Base-by-base conservation (phyloP, 2,329 filamentous ascomycete genomes). In the Aspergillus awamori region DNA sequence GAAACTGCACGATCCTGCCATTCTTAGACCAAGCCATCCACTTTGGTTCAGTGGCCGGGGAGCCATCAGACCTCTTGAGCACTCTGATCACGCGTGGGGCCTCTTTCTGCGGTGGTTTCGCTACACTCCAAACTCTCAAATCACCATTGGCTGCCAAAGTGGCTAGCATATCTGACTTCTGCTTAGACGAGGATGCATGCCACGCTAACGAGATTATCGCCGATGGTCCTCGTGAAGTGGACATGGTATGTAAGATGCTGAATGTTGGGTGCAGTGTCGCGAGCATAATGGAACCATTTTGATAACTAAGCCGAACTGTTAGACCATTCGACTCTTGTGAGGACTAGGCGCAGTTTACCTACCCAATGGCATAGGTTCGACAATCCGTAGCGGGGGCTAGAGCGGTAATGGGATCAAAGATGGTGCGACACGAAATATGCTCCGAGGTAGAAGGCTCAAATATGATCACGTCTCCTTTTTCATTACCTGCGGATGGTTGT, bases 11-110 rank as follows among this genome's bases (percentile, higher is more conserved):
- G 66, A 99, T 93, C 67, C 93, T 90, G 41, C 95, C 95, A 80
- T 97, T 98, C 79, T 97, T 98, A 0, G 95, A 98, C 95, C 95
- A 99, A 20, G 88, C 90, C 83, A 97, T 93, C 95, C 95, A 99
- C 74, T 96, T 97, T 39, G 91, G 89, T 1, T 92, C 92, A 2
- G 87, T 80, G 36, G 87, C 81, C 67, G 85, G 88, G 66, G 88
- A 88, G 4, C 57, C 58, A 63, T 97, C 93, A 7, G 88, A 88
- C 69, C 91, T 85, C 75, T 92, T 94, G 53, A 99, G 80, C 28
- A 96, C 89, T 64, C 95, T 86, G 62, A 98, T 96, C 7, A 97
- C 90, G 71, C 93, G 94, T 38, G 93, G 93, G 17, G 89, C 84
- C 67, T 97, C 90, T 52, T 69, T 85, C 77, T 74, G 88, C 83